Evolutionary conservation across 352 stramenopile genomes (phyloP), one percentile per base, ranked within the genome.

Genomic region (Phytophthora pseudosyringae): DNA sequence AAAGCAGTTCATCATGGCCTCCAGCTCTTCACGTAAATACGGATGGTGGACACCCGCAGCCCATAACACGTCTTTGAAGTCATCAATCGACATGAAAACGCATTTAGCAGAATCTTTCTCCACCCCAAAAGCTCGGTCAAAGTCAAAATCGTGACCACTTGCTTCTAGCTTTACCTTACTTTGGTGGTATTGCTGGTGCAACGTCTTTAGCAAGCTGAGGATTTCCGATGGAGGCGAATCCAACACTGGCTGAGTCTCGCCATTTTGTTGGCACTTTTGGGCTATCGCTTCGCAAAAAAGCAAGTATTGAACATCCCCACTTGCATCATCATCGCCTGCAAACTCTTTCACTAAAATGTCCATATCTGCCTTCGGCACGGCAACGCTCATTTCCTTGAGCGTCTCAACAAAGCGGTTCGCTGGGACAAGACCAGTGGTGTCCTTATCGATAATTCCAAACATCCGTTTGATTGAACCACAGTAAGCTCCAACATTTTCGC

Each of bases 371-470:
- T 71, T 69, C 2, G 70, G 39, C 0, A 91, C 29, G 0, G 45
- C 58, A 45, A 92, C 74, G 31, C 80, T 80, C 77, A 92, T 88
- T 16, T 91, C 83, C 8, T 75, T 67, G 13, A 94, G 63, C 2
- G 80, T 87, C 48, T 90, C 72, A 11, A 77, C 52, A 57, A 94
- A 93, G 31, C 76, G 65, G 13, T 46, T 69, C 16, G 45, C 50
- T 18, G 82, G 49, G 2, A 94, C 56, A 21, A 77, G 69, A 4
- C 86, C 83, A 1, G 71, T 83, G 1, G 74, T 83, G 8, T 91
- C 80, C 45, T 91, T 90, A 69, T 94, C 86, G 12, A 92, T 80
- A 40, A 93, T 94, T 15, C 67, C 75, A 62, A 92, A 92, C 83
- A 91, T 94, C 35, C 86, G 75, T 41, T 91, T 90, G 16, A 94